These are phyloP conservation scores for Vachellia pachyceras DNA, from an alignment of 306 rosid species.

Conservation along the genomic window DNA sequence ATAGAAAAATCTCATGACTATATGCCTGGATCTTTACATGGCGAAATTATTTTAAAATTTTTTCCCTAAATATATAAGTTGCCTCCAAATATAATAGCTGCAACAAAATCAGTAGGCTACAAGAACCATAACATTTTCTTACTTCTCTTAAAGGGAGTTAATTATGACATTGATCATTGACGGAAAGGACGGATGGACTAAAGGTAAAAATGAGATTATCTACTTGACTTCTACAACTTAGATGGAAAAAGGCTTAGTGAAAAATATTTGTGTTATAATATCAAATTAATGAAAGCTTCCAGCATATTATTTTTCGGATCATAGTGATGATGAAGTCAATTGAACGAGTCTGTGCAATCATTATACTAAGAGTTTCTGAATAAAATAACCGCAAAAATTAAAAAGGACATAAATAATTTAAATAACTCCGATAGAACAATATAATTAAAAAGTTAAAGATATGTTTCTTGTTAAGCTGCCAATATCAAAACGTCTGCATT, in stretches of 20 bases:
- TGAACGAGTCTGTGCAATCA: background rate
- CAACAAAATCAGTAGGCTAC: background rate
- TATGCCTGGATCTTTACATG: constrained; percentile 23
- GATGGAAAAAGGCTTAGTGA: background rate
- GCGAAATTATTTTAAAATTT: constrained; percentile 18
- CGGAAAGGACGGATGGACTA: constrained; percentile 9
- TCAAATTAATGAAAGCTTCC: background rate
- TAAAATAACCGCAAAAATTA: no score
- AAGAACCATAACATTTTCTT: constrained; percentile 2
- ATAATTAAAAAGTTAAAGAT: background rate
- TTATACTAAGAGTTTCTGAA: background rate
- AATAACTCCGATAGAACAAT: background rate
- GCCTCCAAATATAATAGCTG: constrained; percentile 5
- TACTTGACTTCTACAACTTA: no score
- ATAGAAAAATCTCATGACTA: constrained; percentile 3
- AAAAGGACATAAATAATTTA: background rate
- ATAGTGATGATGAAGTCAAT: constrained; percentile 1
- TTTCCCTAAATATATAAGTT: background rate
- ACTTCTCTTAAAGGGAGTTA: background rate
- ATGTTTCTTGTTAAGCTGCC: background rate
- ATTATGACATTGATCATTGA: constrained; percentile 26
- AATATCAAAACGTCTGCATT: constrained; percentile 1
- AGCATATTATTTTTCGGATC: background rate
- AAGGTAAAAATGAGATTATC: no score
- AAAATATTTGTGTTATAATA: background rate